Percentiles rank a stretch among this genome's conserved stretches.
Conservation (phyloP, 768 basidiomycete species). For the Chalciporus piperatus region DNA sequence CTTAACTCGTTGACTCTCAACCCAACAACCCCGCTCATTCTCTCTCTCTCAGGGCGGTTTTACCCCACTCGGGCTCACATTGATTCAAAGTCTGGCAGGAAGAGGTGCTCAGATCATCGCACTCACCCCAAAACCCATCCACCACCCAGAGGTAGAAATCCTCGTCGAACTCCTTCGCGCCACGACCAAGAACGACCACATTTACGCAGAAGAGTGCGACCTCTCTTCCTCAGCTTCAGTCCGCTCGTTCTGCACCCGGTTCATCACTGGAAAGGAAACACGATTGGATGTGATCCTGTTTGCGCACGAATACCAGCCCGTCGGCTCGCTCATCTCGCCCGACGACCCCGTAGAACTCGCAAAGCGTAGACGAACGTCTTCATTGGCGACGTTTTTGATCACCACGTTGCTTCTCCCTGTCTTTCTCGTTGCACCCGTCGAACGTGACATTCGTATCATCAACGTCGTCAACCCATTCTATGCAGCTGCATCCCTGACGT, state of each 20-base stretch:
- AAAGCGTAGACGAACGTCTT: constrained; percentile 42
- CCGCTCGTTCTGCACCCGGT: constrained; percentile 63
- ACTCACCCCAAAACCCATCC: constrained; percentile 57
- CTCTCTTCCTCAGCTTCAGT: constrained; percentile 64
- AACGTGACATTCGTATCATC: constrained; percentile 88
- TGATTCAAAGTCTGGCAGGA: constrained; percentile 63
- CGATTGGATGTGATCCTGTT: constrained; percentile 79
- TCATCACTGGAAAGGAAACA: constrained; percentile 61
- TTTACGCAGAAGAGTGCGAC: constrained; percentile 80
- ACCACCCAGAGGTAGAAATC: constrained; percentile 47
- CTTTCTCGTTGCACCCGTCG: constrained; percentile 78
- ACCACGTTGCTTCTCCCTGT: constrained; percentile 76
- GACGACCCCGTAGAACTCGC: constrained; percentile 33
- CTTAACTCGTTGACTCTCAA: neutral
- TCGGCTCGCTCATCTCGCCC: constrained; percentile 46
- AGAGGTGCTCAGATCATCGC: constrained; percentile 81
- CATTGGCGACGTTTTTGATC: constrained; percentile 75
- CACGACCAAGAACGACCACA: constrained; percentile 68
- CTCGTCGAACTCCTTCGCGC: constrained; percentile 66
- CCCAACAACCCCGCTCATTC: neutral
- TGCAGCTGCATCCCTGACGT: constrained; percentile 63
- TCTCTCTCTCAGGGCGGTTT: constrained; percentile 58
- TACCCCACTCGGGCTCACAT: constrained; percentile 66
- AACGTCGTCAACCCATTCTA: constrained; percentile 88
- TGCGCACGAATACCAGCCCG: constrained; percentile 70